Evolutionary conservation across 2,329 filamentous ascomycete species (phyloP).

Genomic region (Fusarium sp.): DNA sequence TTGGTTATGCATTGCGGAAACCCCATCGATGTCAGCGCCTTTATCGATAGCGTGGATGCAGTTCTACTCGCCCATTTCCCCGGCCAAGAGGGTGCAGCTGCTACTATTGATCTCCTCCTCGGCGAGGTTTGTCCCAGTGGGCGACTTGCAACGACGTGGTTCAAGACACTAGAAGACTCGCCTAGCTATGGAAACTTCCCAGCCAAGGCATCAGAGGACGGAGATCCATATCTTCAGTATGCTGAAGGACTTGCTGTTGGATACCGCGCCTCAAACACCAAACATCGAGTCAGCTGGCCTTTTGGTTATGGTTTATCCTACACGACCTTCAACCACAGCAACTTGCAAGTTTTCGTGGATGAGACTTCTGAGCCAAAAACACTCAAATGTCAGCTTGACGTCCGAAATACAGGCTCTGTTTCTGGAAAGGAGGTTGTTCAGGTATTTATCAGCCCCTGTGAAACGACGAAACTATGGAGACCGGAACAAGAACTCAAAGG

Average conservation of each 20-base stretch:
- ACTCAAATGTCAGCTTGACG: neutral
- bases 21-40: constrained; percentile 27
- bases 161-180: constrained; percentile 32
- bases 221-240: constrained; percentile 18
- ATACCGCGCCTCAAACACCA: constrained; percentile 12
- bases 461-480: constrained; percentile 20
- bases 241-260: constrained; percentile 31
- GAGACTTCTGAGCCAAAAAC: neutral
- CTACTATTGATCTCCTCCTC: constrained; percentile 17
- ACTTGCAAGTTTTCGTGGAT: constrained; percentile 15
- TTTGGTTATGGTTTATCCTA: constrained; percentile 38
- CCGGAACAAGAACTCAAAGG: constrained; percentile 31
- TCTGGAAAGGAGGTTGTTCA: constrained; percentile 34
- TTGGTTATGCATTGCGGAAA: constrained; percentile 36
- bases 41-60: constrained; percentile 29
- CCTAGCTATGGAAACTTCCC: constrained; percentile 32
- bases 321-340: constrained; percentile 24
- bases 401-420: constrained; percentile 15
- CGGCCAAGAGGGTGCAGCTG: constrained; percentile 34
- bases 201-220: neutral
- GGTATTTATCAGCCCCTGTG: neutral
- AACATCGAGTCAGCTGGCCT: constrained; percentile 2
- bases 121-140: constrained; percentile 29
- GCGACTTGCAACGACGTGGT: constrained; percentile 32
- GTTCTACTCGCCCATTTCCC: constrained; percentile 34